phyloP scores from a whole-genome alignment of 352 stramenopile species.

The Globisporangium abappressorium region DNA sequence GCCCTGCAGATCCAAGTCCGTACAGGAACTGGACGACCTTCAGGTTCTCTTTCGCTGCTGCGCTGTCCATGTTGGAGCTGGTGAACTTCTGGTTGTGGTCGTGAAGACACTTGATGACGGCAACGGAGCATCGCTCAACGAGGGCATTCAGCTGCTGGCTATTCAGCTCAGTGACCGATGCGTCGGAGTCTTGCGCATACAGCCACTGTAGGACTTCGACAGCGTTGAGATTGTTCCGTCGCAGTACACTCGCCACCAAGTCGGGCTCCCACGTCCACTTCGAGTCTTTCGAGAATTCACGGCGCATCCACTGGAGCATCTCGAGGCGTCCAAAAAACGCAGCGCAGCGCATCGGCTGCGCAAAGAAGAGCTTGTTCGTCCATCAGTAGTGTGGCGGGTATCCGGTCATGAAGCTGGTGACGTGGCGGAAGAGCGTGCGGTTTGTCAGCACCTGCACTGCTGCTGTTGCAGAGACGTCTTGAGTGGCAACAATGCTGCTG shows the following conservation, averaged over 20 bases:
- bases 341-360: too few relatives aligned
- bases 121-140: neutral
- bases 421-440: neutral
- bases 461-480: neutral
- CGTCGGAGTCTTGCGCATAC: neutral
- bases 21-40: neutral
- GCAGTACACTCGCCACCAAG: neutral
- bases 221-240: neutral
- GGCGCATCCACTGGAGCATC: neutral
- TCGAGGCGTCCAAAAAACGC: neutral
- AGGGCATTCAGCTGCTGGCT: neutral
- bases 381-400: neutral
- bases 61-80: neutral
- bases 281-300: neutral
- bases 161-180: neutral
- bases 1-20: neutral
- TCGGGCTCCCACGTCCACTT: neutral
- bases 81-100: neutral
- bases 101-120: neutral
- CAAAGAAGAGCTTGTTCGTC: neutral
- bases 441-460: neutral
- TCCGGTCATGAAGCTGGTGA: neutral
- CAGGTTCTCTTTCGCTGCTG: neutral
- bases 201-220: neutral
- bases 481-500: neutral